Evolutionary conservation across 1,139 yeast species (phyloP), one percentile per base, ranked within the genome.

Genomic region (Sugiyamaella japonica): DNA sequence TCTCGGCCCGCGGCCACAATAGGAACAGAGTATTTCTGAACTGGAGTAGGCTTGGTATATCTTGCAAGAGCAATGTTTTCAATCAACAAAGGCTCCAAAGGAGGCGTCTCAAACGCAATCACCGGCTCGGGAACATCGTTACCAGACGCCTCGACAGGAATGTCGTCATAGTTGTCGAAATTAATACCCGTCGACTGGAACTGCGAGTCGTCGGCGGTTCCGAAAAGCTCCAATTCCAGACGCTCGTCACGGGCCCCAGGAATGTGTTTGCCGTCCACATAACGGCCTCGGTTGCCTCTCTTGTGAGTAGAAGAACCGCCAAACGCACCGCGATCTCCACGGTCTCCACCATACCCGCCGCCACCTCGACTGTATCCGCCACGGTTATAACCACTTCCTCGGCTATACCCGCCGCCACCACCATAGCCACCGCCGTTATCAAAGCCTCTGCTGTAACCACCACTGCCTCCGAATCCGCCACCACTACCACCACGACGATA

Each of bases 101-200:
- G 98, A 63, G 98, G 98, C 61, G 91, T 75, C 57, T 95, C 87
- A 75, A 95, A 95, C 56, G 87, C 76, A 61, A 85, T 76, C 66
- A 95, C 87, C 61, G 98, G 91, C 69, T 91, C 98, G 58, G 99
- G 99, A 55, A 90, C 97, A 60, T 87, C 83, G 49, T 86, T 88
- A 76, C 99, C 99, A 50, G 96, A 78, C 50, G 97, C 99, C 75
- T 93, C 98, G 63, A 93, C 97, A 59, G 99, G 99, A 63, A 95
- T 93, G 58, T 93, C 98, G 72, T 93, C 99, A 74, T 95, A 93
- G 78, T 89, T 90, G 74, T 93, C 99, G 70, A 93, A 93, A 79
- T 93, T 93, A 76, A 93, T 95, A 79, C 99, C 99, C 47, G 97
- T 88, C 50, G 95, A 85, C 78, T 88, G 97, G 80, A 85, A 84